Evolutionary conservation across 208 protist genomes (phyloP).

Genomic region (Phytomonas serpens): DNA sequence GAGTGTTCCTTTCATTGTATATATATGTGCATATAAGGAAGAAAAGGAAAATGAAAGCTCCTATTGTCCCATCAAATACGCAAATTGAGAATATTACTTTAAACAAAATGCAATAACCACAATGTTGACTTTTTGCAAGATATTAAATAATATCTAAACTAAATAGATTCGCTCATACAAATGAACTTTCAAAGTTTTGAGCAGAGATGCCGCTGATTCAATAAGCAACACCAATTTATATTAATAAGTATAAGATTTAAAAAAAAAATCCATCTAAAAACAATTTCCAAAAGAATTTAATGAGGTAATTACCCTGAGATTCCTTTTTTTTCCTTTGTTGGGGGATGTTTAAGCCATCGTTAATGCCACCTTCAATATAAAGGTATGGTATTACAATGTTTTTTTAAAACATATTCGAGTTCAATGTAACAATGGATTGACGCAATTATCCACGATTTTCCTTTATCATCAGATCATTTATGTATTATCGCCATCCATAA

Average conservation of each 20-base stretch:
- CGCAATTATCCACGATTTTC: background rate
- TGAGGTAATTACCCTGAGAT: background rate
- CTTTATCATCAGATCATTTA: background rate
- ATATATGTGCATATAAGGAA: background rate
- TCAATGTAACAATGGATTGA: background rate
- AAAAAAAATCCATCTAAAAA: background rate
- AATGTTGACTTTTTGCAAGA: background rate
- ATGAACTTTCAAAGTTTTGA: background rate
- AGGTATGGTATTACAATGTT: background rate
- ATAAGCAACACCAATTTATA: background rate
- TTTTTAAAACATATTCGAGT: background rate
- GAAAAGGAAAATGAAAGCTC: background rate
- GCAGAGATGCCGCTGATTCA: background rate
- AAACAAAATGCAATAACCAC: background rate
- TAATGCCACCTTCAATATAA: background rate
- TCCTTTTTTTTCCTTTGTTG: background rate
- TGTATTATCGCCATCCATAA: background rate
- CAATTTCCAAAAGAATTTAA: background rate
- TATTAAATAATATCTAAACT: background rate
- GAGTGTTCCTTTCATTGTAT: background rate
- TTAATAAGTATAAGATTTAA: background rate
- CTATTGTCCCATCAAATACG: background rate
- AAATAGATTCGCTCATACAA: background rate
- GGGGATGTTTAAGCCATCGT: background rate
- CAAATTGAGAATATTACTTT: background rate